Evolutionary conservation across 2,329 filamentous ascomycete genomes (phyloP).

Genomic region (Colletotrichum agaves): DNA sequence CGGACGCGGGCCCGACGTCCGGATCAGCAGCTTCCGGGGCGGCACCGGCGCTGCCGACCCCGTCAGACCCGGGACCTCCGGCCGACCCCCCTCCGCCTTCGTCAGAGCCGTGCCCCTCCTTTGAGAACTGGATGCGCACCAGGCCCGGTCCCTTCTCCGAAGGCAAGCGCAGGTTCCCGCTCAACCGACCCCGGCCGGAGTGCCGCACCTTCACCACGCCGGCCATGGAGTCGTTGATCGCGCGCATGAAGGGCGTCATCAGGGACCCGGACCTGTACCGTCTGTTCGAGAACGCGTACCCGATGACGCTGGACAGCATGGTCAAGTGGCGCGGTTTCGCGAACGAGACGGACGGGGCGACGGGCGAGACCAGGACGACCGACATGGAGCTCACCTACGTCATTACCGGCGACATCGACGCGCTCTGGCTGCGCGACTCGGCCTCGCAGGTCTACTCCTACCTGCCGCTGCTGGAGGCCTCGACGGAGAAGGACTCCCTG

Average conservation of each 20-base stretch:
- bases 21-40: neutral
- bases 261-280: slow-evolving; percentile 74
- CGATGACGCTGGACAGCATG: slow-evolving; percentile 85
- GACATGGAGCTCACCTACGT: slow-evolving; percentile 78
- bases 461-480: slow-evolving; percentile 67
- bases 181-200: slow-evolving; percentile 77
- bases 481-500: slow-evolving; percentile 65
- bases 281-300: slow-evolving; percentile 85
- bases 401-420: slow-evolving; percentile 86
- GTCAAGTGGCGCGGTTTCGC: slow-evolving; percentile 78
- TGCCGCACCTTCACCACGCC: slow-evolving; percentile 86
- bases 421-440: slow-evolving; percentile 90
- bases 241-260: slow-evolving; percentile 51
- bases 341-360: slow-evolving; percentile 46
- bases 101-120: slow-evolving; percentile 12
- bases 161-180: slow-evolving; percentile 80
- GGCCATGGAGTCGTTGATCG: slow-evolving; percentile 79
- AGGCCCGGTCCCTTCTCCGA: slow-evolving; percentile 57
- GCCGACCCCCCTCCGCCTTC: neutral
- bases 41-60: neutral
- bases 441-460: slow-evolving; percentile 79
- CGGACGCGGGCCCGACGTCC: neutral
- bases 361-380: slow-evolving; percentile 43
- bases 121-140: slow-evolving; percentile 29
- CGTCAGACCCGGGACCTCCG: neutral